Percentiles rank a stretch among this genome's conserved stretches.
These are phyloP conservation scores for Colletotrichum echinochloae DNA, from an alignment of 2,329 filamentous ascomycete genomes.

Conservation along the genomic window DNA sequence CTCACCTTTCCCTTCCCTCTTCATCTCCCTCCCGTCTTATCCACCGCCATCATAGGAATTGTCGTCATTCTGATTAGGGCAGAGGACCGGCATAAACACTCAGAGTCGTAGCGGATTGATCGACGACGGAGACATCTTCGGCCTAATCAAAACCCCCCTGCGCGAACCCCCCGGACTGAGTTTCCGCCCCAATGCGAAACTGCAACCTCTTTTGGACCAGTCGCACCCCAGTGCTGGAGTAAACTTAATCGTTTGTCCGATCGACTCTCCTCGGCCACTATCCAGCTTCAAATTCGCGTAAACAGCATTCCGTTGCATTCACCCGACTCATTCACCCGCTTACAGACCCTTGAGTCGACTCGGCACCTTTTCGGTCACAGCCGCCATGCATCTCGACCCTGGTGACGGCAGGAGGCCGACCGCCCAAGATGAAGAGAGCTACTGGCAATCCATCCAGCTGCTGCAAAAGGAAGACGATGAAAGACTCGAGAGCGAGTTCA, in stretches of 20 bases:
- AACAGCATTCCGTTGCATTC: conserved; percentile 5
- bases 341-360: conserved; percentile 1
- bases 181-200: conserved; percentile 26
- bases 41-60: neutral
- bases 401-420: conserved; percentile 20
- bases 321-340: neutral
- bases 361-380: neutral
- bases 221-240: conserved; percentile 9
- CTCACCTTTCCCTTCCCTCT: neutral
- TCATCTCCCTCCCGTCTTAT: conserved; percentile 3
- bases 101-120: conserved; percentile 16
- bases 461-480: conserved; percentile 27
- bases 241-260: conserved; percentile 8
- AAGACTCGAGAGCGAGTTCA: conserved; percentile 2
- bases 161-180: neutral
- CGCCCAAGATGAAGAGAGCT: conserved; percentile 33
- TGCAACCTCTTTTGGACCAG: conserved; percentile 3
- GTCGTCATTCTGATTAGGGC: neutral
- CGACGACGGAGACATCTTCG: conserved; percentile 22
- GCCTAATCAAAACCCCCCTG: conserved; percentile 5
- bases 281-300: conserved; percentile 10
- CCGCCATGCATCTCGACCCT: conserved; percentile 27
- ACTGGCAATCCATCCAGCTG: conserved; percentile 21
- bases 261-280: neutral
- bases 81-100: conserved; percentile 6